These are phyloP conservation scores for Emericellopsis terricola DNA, from an alignment of 495 filamentous ascomycete genomes.

Conservation along the genomic window DNA sequence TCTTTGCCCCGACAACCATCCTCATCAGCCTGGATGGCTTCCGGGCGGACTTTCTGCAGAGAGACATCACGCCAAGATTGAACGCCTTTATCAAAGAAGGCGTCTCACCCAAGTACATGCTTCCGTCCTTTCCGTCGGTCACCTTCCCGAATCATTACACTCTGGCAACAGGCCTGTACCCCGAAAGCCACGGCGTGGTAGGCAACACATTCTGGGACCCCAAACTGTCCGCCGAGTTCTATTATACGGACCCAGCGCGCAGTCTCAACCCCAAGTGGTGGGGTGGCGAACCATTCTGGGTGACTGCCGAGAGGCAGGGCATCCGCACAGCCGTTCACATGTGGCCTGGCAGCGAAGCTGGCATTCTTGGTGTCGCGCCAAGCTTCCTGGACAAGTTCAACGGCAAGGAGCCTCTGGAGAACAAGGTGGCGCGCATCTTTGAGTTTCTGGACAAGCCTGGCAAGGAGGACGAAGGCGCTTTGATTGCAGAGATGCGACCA, in stretches of 20 bases:
- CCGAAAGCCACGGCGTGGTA: slow-evolving; percentile 83
- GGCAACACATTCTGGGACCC: slow-evolving; percentile 93
- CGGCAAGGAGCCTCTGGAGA: slow-evolving; percentile 47
- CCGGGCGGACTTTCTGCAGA: slow-evolving; percentile 81
- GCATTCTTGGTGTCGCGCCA: slow-evolving; percentile 47
- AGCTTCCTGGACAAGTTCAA: slow-evolving; percentile 73
- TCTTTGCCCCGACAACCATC: slow-evolving; percentile 82
- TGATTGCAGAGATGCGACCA: slow-evolving; percentile 34
- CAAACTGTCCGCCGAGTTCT: slow-evolving; percentile 56
- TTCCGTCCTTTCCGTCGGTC: slow-evolving; percentile 83
- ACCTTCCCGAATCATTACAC: slow-evolving; percentile 99
- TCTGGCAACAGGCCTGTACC: slow-evolving; percentile 78
- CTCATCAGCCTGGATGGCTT: slow-evolving; percentile 92
- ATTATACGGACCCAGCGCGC: slow-evolving; percentile 54
- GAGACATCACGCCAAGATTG: slow-evolving; percentile 68
- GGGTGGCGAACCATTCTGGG: slow-evolving; percentile 84
- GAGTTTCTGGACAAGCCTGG: slow-evolving; percentile 70
- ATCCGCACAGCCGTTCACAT: slow-evolving; percentile 77
- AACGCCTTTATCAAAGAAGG: slow-evolving; percentile 64
- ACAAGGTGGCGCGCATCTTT: slow-evolving; percentile 63
- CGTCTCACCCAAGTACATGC: slow-evolving; percentile 80
- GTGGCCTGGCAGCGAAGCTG: slow-evolving; percentile 94
- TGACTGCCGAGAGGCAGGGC: slow-evolving; percentile 65
- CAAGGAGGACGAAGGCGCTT: slow-evolving; percentile 23
- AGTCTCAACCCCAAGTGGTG: slow-evolving; percentile 84